phyloP scores from a whole-genome alignment of 306 rosid genomes.

The Sesbania bispinosa region DNA sequence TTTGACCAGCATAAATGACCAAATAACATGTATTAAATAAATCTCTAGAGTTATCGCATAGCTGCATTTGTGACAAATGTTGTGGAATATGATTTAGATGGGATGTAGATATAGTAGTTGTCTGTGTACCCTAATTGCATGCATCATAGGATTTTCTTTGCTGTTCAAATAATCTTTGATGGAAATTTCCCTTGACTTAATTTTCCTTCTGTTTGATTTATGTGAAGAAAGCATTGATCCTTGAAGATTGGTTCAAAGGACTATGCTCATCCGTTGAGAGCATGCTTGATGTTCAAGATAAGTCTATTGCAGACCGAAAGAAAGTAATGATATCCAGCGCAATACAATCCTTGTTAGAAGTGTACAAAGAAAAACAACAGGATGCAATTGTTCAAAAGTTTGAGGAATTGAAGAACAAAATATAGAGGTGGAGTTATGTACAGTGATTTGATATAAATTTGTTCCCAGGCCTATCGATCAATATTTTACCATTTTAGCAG shows the following conservation, averaged over 20 bases:
- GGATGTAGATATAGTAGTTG: background rate
- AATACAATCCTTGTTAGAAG: constrained; percentile 53
- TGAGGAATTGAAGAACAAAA: constrained; percentile 46
- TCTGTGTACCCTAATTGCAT: background rate
- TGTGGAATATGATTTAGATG: background rate
- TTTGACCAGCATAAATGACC: too few species aligned
- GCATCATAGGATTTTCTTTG: background rate
- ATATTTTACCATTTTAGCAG: background rate
- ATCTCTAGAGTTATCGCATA: background rate
- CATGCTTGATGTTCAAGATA: constrained; percentile 42
- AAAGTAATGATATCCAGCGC: constrained; percentile 65
- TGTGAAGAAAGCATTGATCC: constrained; percentile 63
- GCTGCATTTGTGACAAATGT: background rate
- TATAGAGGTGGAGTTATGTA: background rate
- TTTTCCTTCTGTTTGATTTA: background rate
- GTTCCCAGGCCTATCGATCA: background rate
- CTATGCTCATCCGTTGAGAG: constrained; percentile 48
- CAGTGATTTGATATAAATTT: background rate
- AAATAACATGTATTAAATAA: background rate
- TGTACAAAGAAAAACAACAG: constrained; percentile 53
- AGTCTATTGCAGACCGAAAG: constrained; percentile 47
- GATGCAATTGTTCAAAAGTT: constrained; percentile 53
- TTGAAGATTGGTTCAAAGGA: constrained; percentile 76
- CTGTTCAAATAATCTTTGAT: background rate
- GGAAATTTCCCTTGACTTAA: background rate